A percentile compares a stretch with the other conserved stretches of the same genome.
Evolutionary conservation across 768 basidiomycete species (phyloP).

Genomic region (Kockovaella imperatae): DNA sequence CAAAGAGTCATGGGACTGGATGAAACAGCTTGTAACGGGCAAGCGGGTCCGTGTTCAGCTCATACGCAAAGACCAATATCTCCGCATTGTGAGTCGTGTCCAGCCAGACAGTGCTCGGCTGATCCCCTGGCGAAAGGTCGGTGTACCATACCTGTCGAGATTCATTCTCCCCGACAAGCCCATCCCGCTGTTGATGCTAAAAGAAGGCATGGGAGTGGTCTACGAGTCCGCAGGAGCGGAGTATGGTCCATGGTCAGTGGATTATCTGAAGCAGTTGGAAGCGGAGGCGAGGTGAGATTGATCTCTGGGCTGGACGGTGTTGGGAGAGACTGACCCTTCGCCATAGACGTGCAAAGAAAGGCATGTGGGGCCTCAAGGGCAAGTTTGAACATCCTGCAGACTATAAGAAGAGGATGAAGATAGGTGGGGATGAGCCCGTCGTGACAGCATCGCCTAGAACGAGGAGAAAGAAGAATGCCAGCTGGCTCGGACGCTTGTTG

Average conservation of each 20-base stretch:
- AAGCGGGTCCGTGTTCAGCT: slow-evolving; percentile 63
- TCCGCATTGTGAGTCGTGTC: slow-evolving; percentile 57
- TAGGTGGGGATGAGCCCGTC: slow-evolving; percentile 21
- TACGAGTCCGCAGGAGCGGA: slow-evolving; percentile 74
- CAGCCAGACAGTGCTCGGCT: neutral
- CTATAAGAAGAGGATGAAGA: slow-evolving; percentile 60
- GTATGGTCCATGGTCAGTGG: slow-evolving; percentile 64
- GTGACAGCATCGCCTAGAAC: neutral
- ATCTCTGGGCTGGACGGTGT: no score
- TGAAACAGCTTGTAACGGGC: slow-evolving; percentile 26
- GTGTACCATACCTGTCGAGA: slow-evolving; percentile 55
- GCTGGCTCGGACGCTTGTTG: neutral
- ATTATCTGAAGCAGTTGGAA: slow-evolving; percentile 58
- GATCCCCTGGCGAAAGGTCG: slow-evolving; percentile 51
- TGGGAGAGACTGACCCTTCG: neutral
- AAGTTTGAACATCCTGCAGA: slow-evolving; percentile 64
- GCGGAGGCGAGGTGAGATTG: slow-evolving; percentile 58
- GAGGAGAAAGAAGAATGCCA: neutral
- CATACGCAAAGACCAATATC: slow-evolving; percentile 71
- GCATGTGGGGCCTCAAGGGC: slow-evolving; percentile 64
- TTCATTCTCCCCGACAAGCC: slow-evolving; percentile 54
- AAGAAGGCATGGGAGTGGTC: slow-evolving; percentile 64
- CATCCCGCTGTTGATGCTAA: slow-evolving; percentile 66
- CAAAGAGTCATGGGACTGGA: slow-evolving; percentile 63
- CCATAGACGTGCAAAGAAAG: slow-evolving; percentile 56